Evolutionary conservation across 139 green algal species (phyloP), one percentile per base, ranked within the genome.

Genomic region (Edaphochlamys debaryana): DNA sequence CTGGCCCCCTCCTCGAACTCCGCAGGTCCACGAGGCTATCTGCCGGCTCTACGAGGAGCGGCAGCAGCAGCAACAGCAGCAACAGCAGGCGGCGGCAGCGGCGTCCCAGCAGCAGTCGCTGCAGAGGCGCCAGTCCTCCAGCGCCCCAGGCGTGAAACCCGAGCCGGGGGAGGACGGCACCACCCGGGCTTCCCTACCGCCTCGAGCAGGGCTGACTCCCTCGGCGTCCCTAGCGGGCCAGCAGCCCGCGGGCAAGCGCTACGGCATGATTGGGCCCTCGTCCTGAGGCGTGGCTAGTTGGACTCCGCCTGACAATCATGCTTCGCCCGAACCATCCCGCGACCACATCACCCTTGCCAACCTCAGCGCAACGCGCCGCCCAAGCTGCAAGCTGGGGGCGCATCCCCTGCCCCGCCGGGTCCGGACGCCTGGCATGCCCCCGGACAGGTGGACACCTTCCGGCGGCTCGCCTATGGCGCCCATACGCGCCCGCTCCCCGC

Each of bases 41-140:
- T 62, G 38, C 38, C 40, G 48, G 5, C 29, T 71, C 2, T 23
- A 60, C 3, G 58, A 80, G 23, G 38, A 32, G 15, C 58, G 29
- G 58, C 17, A 38, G 9, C 74, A 38, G 36, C 56, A 80, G 48
- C 68, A 80, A 40, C 74, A 80, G 40, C 74, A 79, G 23, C 72
- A 79, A 58, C 52, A 79, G 72, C 52, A 52, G 50, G 45, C 19
- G 3, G 36, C 69, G 32, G 19, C 15, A 20, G 8, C 4, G 19
- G 25, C 29, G n/a, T 27, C 69, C 70, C 32, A 17, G 50, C 50
- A 54, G n/a, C n/a, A 30, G 4, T 0, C 42, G 13, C 13, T 15
- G 45, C 27, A 40, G 20, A n/a, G 11, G 27, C 30, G 45, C 8
- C 50, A 58, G 8, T 19, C 50, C 50, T 58, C 50, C 20, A 3